Evolutionary conservation across 2,329 filamentous ascomycete species (phyloP).

Genomic region (Neocatenulostroma microsporum): DNA sequence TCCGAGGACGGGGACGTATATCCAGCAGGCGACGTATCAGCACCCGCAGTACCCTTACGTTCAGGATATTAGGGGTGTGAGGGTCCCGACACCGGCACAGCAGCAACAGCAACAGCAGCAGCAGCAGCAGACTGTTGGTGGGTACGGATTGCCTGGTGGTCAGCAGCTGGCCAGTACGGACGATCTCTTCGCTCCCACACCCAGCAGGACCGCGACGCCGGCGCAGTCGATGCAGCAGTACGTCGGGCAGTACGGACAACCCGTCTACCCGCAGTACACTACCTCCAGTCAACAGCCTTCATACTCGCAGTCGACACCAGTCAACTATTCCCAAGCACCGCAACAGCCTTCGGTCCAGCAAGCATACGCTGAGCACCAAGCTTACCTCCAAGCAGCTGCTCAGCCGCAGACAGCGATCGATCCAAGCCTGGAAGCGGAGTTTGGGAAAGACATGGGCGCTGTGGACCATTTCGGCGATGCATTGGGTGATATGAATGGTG

Average conservation of each 20-base stretch:
- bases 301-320: slow-evolving; percentile 1
- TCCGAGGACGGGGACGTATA: slow-evolving; percentile 21
- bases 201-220: slow-evolving; percentile 23
- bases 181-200: slow-evolving; percentile 20
- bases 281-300: not conserved
- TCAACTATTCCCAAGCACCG: slow-evolving; percentile 14
- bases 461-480: slow-evolving; percentile 24
- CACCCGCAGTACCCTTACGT: slow-evolving; percentile 21
- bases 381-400: slow-evolving; percentile 23
- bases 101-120: slow-evolving; percentile 1
- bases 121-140: slow-evolving; percentile 21
- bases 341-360: slow-evolving; percentile 16
- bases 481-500: slow-evolving; percentile 17
- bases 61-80: slow-evolving; percentile 20
- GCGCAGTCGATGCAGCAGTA: slow-evolving; percentile 25
- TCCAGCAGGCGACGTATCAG: slow-evolving; percentile 17
- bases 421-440: slow-evolving; percentile 20
- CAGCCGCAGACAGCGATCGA: slow-evolving; percentile 27
- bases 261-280: slow-evolving; percentile 19
- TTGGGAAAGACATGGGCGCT: slow-evolving; percentile 6
- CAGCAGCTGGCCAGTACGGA: slow-evolving; percentile 17
- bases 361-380: slow-evolving; percentile 23
- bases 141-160: slow-evolving; percentile 27
- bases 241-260: slow-evolving; percentile 18
- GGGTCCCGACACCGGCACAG: slow-evolving; percentile 20